These are phyloP conservation scores for Cutaneotrichosporon cavernicola DNA, from an alignment of 1,284 basidiomycete genomes.

Conservation along the genomic window DNA sequence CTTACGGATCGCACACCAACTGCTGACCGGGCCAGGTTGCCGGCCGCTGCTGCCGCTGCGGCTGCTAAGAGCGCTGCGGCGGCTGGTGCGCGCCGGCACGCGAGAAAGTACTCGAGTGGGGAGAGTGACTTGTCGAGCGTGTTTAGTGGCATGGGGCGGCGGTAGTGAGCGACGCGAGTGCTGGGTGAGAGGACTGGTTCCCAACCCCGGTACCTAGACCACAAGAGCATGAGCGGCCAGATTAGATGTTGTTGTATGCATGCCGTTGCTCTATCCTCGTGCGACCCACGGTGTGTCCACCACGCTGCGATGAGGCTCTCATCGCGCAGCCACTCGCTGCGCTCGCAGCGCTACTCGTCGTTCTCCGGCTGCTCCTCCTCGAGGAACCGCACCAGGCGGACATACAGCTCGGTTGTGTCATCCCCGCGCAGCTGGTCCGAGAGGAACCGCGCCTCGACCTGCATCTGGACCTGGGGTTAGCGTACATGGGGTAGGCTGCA, in stretches of 20 bases:
- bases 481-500: too few relatives aligned
- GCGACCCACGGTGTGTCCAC: too few relatives aligned
- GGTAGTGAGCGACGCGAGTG: background rate
- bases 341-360: conserved; percentile 39
- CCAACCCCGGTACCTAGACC: background rate
- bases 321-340: background rate
- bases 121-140: conserved; percentile 26
- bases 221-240: background rate
- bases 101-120: conserved; percentile 10
- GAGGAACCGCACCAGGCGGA: conserved; percentile 82
- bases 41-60: background rate
- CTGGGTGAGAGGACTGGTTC: too few relatives aligned
- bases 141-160: conserved; percentile 4
- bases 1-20: conserved; percentile 25
- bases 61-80: background rate
- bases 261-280: conserved; percentile 2
- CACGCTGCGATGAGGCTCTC: background rate
- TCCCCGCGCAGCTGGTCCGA: conserved; percentile 90
- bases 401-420: conserved; percentile 89
- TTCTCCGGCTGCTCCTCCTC: conserved; percentile 75
- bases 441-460: conserved; percentile 85
- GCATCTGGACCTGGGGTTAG: conserved; percentile 80
- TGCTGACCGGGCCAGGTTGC: conserved; percentile 8
- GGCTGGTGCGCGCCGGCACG: conserved; percentile 3
- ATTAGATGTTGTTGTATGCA: conserved; percentile 26